A percentile compares a stretch with the other conserved stretches of the same genome.
phyloP scores from a whole-genome alignment of 331 rosid genomes.

The Ulmus americana region DNA sequence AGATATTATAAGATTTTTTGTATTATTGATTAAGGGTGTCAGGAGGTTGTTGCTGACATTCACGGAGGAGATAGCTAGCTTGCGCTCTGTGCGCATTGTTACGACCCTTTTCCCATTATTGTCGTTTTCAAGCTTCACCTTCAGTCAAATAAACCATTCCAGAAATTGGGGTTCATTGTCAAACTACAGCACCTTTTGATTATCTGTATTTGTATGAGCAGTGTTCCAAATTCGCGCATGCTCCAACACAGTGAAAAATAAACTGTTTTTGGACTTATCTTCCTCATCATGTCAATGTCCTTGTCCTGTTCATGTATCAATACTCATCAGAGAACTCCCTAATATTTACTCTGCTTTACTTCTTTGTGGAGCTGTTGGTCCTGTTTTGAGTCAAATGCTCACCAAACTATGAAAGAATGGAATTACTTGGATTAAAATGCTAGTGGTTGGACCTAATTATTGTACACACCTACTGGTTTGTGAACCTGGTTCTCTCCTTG shows the following conservation, averaged over 20 bases:
- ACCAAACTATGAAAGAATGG: background rate
- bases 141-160: slow-evolving; percentile 1
- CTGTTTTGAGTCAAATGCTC: slow-evolving; percentile 14
- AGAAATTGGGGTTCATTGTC: slow-evolving; percentile 37
- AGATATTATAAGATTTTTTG: slow-evolving; percentile 11
- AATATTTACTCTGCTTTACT: slow-evolving; percentile 16
- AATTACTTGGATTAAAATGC: background rate
- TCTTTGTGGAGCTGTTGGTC: slow-evolving; percentile 16
- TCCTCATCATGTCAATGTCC: slow-evolving; percentile 27
- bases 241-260: slow-evolving; percentile 36
- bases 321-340: slow-evolving; percentile 27
- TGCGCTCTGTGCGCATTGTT: slow-evolving; percentile 14
- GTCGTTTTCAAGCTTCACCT: slow-evolving; percentile 15
- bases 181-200: slow-evolving; percentile 26
- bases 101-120: slow-evolving; percentile 11
- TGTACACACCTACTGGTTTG: too few relatives aligned
- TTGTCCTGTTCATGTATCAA: slow-evolving; percentile 16
- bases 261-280: slow-evolving; percentile 34
- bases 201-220: slow-evolving; percentile 28
- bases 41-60: slow-evolving; percentile 1
- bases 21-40: slow-evolving; percentile 13
- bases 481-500: too few relatives aligned
- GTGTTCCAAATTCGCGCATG: slow-evolving; percentile 52
- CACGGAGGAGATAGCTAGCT: slow-evolving; percentile 20
- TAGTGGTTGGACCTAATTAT: too few relatives aligned